Evolutionary conservation across 768 basidiomycete genomes (phyloP), one percentile per base, ranked within the genome.

Genomic region (Cubamyces lactineus): DNA sequence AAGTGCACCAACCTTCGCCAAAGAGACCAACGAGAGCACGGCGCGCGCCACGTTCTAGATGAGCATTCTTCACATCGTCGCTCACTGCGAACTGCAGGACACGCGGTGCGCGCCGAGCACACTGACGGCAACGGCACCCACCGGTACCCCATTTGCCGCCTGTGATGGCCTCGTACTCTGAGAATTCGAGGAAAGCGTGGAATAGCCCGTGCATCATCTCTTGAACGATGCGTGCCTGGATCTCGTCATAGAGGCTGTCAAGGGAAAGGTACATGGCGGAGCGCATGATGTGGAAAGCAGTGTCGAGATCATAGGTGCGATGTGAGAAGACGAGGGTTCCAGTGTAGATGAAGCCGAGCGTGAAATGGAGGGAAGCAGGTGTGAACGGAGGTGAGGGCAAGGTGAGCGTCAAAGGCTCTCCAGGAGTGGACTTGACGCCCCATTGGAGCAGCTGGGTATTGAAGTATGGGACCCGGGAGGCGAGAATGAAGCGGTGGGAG

Each of bases 331-430:
- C 80, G 47, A 98, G 88, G 4, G 94, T 96, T 45, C 96, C 97
- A 5, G 94, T 92, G 71, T 98, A 98, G 48, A 98, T 86, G 76
- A 90, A 98, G 3, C 94, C 94, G 49, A 98, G 84, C 41, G 93
- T 93, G 73, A 98, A 98, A 72, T 96, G 93, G 5, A 97, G 80
- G 0, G 94, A 92, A 1, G 96, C 91, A 0, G 96, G 93, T 0
- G 96, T 96, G 75, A 98, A 98, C 0, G 96, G 95, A 0, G 96
- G 95, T 0, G 89, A 93, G 1, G 92, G 93, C 5, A 98, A 83
- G 0, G 81, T 85, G 12, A 97, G 75, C 0, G 83, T 86, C 0
- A 85, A 73, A 0, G 83, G 83, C 59, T 87, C 86, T 62, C 69
- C 67, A 51, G 72, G 66, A 61, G 73, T 58, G 53, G 66, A 46